Conservation (phyloP, 176 grass and related monocot species). For the Leersia perrieri region DNA sequence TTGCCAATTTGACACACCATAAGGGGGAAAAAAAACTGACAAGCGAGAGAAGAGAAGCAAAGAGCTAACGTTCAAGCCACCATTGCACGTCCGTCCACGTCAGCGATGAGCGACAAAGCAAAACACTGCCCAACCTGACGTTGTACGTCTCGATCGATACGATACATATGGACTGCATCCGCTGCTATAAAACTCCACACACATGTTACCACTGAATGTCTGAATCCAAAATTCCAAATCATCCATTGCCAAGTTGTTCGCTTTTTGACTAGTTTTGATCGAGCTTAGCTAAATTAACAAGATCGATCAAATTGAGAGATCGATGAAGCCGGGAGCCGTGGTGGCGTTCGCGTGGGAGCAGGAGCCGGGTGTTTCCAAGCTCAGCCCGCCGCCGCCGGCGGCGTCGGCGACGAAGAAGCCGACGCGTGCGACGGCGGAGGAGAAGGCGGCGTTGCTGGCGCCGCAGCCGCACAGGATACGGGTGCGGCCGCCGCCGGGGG, state of each 20-base stretch:
- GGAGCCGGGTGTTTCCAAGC: conserved; percentile 76
- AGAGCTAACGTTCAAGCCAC: conserved; percentile 1
- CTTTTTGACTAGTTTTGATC: no score
- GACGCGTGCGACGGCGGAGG: neutral
- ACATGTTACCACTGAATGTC: neutral
- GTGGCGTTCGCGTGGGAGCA: conserved; percentile 96
- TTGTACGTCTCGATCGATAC: neutral
- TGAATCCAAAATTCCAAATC: no score
- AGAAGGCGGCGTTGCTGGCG: neutral
- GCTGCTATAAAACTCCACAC: neutral
- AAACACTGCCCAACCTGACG: conserved; percentile 10
- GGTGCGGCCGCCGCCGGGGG: conserved; percentile 61
- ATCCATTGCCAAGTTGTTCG: no score
- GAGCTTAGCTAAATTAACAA: neutral
- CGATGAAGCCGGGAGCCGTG: neutral
- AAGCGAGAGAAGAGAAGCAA: neutral
- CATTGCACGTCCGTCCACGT: neutral
- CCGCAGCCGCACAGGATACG: conserved; percentile 11
- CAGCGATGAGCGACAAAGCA: neutral
- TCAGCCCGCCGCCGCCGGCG: neutral
- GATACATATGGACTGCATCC: neutral
- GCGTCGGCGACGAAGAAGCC: neutral
- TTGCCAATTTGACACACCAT: no score
- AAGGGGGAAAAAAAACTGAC: neutral
- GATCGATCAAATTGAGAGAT: neutral